phyloP scores from a whole-genome alignment of 208 protist species.

The Acanthamoeba triangularis region DNA sequence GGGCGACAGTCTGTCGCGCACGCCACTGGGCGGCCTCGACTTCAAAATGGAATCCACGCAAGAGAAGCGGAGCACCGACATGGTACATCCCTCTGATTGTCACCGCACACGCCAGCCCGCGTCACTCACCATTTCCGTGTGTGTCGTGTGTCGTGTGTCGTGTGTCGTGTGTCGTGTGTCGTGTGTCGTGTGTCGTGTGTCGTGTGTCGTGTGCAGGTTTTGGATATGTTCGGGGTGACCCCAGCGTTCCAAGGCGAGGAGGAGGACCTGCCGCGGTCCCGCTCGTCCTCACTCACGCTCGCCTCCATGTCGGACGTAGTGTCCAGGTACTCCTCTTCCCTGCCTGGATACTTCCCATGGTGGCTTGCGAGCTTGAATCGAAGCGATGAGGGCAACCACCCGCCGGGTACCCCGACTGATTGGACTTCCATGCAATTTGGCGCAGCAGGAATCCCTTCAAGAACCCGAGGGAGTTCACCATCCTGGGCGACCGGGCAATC shows the following conservation, averaged over 20 bases:
- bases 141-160: too few species aligned
- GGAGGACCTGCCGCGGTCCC: constrained; percentile 28
- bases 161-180: too few species aligned
- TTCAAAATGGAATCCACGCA: background rate
- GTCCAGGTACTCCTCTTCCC: background rate
- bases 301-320: background rate
- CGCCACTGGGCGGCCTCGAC: background rate
- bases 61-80: background rate
- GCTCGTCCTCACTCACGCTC: background rate
- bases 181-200: too few species aligned
- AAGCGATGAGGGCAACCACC: background rate
- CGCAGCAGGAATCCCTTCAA: background rate
- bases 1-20: background rate
- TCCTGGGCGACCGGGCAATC: constrained; percentile 35
- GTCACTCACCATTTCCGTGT: too few species aligned
- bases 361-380: background rate
- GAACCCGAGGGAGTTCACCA: constrained; percentile 38
- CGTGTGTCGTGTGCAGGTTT: background rate
- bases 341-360: background rate
- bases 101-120: too few species aligned
- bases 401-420: background rate
- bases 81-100: background rate
- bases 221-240: constrained; percentile 57
- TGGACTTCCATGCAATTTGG: too few species aligned
- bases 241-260: constrained; percentile 68